phyloP scores from a whole-genome alignment of 2,329 filamentous ascomycete genomes.

The Ascochyta rabiei region DNA sequence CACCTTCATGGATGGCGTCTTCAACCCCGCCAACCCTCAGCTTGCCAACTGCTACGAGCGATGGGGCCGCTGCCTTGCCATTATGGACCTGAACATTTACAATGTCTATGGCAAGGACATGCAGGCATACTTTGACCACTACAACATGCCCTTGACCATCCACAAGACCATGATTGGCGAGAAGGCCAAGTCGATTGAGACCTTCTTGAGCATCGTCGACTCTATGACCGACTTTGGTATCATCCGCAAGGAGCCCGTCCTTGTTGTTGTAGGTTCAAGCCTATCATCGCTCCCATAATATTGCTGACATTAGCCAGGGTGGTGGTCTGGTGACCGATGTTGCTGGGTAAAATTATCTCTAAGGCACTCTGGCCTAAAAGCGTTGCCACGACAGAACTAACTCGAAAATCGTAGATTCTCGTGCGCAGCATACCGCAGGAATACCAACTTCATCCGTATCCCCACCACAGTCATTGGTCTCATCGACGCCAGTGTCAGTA shows the following conservation, averaged over 20 bases:
- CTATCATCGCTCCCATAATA: not conserved
- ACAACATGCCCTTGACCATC: conserved; percentile 66
- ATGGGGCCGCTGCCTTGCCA: conserved; percentile 70
- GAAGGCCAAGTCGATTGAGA: conserved; percentile 76
- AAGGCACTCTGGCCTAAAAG: conserved; percentile 57
- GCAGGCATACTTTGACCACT: conserved; percentile 69
- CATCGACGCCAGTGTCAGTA: conserved; percentile 76
- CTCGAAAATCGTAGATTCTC: conserved; percentile 50
- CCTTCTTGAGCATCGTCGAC: conserved; percentile 71
- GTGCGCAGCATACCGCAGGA: conserved; percentile 73
- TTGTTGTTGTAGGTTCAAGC: conserved; percentile 39
- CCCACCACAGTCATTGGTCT: conserved; percentile 77
- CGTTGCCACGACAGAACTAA: conserved; percentile 29
- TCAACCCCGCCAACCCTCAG: conserved; percentile 64
- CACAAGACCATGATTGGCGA: conserved; percentile 78
- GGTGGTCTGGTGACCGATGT: conserved; percentile 58
- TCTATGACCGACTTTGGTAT: conserved; percentile 77
- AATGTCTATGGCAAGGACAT: conserved; percentile 70
- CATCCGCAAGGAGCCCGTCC: conserved; percentile 62
- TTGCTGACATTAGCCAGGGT: conserved; percentile 23
- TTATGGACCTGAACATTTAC: conserved; percentile 75
- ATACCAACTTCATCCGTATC: conserved; percentile 75
- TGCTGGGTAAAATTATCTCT: conserved; percentile 65
- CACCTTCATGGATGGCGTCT: conserved; percentile 73
- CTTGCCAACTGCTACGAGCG: conserved; percentile 68